These are phyloP conservation scores for Rhytidiadelphus loreus DNA, from an alignment of 225 moss, liverwort and hornwort species.

Conservation along the genomic window DNA sequence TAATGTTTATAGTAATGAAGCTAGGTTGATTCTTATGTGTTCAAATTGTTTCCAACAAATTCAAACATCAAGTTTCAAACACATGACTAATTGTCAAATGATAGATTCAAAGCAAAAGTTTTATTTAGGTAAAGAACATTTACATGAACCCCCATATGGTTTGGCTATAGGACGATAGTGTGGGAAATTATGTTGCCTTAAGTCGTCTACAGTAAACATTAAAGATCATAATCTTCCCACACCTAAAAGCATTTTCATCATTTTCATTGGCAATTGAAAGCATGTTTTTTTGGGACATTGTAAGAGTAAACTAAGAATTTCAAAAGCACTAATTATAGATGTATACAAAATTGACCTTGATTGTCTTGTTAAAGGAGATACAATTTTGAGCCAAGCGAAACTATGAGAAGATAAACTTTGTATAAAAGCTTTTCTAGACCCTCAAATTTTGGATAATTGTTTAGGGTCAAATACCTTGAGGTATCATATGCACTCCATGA, in stretches of 20 bases:
- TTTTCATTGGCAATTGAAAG: background rate
- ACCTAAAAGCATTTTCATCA: background rate
- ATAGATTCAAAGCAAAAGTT: background rate
- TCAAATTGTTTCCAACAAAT: background rate
- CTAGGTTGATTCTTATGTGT: background rate
- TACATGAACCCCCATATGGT: background rate
- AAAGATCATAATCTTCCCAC: background rate
- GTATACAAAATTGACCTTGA: background rate
- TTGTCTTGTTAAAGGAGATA: background rate
- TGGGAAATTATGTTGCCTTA: background rate
- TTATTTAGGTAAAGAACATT: background rate
- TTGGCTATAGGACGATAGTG: background rate
- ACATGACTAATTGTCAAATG: background rate
- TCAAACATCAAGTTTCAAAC: background rate
- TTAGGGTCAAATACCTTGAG: background rate
- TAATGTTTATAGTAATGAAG: background rate
- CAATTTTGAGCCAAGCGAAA: background rate
- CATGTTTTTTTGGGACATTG: fast-evolving
- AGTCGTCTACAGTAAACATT: background rate
- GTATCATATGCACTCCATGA: too few relatives aligned
- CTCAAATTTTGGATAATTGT: background rate
- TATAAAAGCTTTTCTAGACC: background rate
- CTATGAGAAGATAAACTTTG: background rate
- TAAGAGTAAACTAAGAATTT: background rate
- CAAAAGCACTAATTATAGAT: too few relatives aligned